phyloP scores from a whole-genome alignment of 768 basidiomycete genomes.

The Tricholoma sp. region DNA sequence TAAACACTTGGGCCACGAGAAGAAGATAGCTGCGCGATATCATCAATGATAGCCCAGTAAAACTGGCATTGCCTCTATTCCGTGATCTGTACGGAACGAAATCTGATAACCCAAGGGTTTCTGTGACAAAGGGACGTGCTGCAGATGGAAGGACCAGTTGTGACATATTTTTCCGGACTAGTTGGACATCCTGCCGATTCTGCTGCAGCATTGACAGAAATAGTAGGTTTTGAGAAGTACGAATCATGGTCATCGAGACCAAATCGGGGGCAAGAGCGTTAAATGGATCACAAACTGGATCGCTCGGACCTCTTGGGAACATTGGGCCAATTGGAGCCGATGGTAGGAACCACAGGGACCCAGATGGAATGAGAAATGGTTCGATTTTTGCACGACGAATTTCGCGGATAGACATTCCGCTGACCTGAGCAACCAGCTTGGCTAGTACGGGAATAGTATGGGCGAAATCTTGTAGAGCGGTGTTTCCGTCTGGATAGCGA shows the following conservation, averaged over 20 bases:
- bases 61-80: slow-evolving; percentile 12
- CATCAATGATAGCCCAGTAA: slow-evolving; percentile 50
- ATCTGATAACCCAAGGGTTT: slow-evolving; percentile 36
- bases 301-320: slow-evolving; percentile 47
- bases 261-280: slow-evolving; percentile 37
- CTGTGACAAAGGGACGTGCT: slow-evolving; percentile 18
- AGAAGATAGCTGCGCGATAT: slow-evolving; percentile 67
- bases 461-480: slow-evolving; percentile 49
- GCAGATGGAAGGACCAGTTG: slow-evolving; percentile 54
- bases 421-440: slow-evolving; percentile 57
- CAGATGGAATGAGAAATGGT: slow-evolving; percentile 60
- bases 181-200: slow-evolving; percentile 63
- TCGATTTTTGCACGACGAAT: slow-evolving; percentile 72
- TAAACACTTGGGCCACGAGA: slow-evolving; percentile 64
- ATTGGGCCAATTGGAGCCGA: slow-evolving; percentile 51
- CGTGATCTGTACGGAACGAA: slow-evolving; percentile 37
- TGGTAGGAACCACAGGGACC: slow-evolving; percentile 62
- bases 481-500: slow-evolving; percentile 34
- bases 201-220: slow-evolving; percentile 60
- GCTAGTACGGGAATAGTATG: slow-evolving; percentile 54
- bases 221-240: slow-evolving; percentile 67
- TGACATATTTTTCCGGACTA: slow-evolving; percentile 60
- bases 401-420: slow-evolving; percentile 66
- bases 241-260: slow-evolving; percentile 55
- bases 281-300: slow-evolving; percentile 29